Evolutionary conservation across 495 filamentous ascomycete species (phyloP), one percentile per base, ranked within the genome.

Genomic region (Neurospora sp.): DNA sequence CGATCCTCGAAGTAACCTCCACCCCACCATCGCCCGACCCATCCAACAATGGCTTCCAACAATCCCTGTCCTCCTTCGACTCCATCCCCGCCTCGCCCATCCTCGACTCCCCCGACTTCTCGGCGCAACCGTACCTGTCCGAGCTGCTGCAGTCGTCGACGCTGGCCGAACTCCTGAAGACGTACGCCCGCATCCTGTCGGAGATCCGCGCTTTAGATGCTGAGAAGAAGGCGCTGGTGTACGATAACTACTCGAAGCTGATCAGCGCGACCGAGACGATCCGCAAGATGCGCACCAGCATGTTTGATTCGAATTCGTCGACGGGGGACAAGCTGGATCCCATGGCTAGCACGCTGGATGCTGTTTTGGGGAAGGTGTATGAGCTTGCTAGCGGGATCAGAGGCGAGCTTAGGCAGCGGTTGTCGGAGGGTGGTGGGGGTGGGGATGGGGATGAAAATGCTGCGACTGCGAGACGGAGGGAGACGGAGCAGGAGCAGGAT

Each of bases 191-290:
- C 8, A 81, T 94, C 41, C 82, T 94, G 11, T 82, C 85, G 76
- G 96, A 98, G 80, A 96, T 97, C 42, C 86, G 94, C 31, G 93
- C 92, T 2, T 86, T 98, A 20, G 96, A 98, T 78, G 95, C 95
- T 27, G 96, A 99, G 85, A 90, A 93, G 78, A 99, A 99, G 82
- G 94, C 96, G 31, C 85, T 99, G 49, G 96, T 99, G 5, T 99
- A 99, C 80, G 96, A 99, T 81, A 99, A 99, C 80, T 99, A 98
- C 82, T 93, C 90, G 75, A 98, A 98, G 84, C 84, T 99, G 78
- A 98, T 99, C 75, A 88, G 90, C 20, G 96, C 96, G 18, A 98
- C 96, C 16, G 94, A 97, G 80, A 98, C 95, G 14, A 99, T 99
- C 79, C 88, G 93, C 35, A 75, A 83, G 82, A 95, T 95, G 93